Evolutionary conservation across 345 rosid species (phyloP).

Genomic region (Clarkia xantiana): DNA sequence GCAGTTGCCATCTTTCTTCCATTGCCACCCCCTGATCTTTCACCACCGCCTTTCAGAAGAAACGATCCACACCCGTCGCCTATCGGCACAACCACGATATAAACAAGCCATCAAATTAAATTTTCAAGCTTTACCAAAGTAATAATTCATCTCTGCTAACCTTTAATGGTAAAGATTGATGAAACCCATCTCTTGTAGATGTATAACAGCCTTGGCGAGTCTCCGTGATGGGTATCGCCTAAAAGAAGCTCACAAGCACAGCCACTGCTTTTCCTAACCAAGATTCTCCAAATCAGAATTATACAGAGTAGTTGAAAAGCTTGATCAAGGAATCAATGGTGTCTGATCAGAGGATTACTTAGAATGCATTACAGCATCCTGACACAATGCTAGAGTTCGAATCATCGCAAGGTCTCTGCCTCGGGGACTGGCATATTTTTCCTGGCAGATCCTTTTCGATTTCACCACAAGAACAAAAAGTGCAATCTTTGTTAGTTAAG

Average conservation of each 20-base stretch:
- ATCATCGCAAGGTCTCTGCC: conserved; percentile 81
- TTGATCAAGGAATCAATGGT: not conserved
- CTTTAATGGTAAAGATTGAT: conserved; percentile 40
- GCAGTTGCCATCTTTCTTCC: conserved; percentile 19
- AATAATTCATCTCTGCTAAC: conserved; percentile 13
- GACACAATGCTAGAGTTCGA: conserved; percentile 59
- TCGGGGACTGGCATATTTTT: conserved; percentile 43
- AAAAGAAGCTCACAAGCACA: conserved; percentile 37
- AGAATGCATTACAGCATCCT: conserved; percentile 46
- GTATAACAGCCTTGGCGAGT: conserved; percentile 50
- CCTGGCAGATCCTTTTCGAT: conserved; percentile 35
- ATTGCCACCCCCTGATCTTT: conserved; percentile 9
- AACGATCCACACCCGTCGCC: conserved; percentile 61
- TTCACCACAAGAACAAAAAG: not conserved
- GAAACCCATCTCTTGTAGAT: conserved; percentile 71
- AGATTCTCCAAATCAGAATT: not conserved
- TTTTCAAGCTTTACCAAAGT: not conserved
- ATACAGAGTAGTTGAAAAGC: not conserved
- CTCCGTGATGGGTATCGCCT: conserved; percentile 61
- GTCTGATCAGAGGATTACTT: conserved; percentile 21
- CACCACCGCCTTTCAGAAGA: conserved; percentile 26
- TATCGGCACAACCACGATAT: conserved; percentile 4
- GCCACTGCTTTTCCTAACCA: conserved; percentile 18
- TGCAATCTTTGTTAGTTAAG: not conserved
- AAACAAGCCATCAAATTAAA: not conserved